Evolutionary conservation across 1,284 basidiomycete species (phyloP), one percentile per base, ranked within the genome.

Genomic region (Pseudozyma hubeiensis): DNA sequence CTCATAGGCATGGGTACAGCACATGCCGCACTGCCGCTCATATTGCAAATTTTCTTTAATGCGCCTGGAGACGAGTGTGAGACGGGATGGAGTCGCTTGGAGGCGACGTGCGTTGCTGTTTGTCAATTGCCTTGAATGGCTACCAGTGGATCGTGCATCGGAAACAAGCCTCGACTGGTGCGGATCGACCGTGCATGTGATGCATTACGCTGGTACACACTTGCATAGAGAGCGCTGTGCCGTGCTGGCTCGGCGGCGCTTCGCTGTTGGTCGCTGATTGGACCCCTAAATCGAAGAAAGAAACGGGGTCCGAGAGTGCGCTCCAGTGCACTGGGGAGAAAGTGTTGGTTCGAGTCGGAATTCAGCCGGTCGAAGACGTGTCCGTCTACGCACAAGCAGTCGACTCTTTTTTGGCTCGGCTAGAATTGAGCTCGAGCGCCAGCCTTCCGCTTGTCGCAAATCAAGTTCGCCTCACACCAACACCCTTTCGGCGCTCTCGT

Each of bases 241-340:
- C 33, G 24, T 14, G 41, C 40, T 53, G 51, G 41, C 40, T 44
- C n/a, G n/a, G 47, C n/a, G n/a, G 47, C 47, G 33, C n/a, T 49
- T 24, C 43, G 50, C 50, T 53, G 52, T 44, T 6, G 4, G 4
- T 14, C n/a, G n/a, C 17, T 53, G 33, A 53, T 44, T 53, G 52
- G 52, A 53, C 52, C 52, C 52, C 52, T 53, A 43, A 53, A 35
- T 24, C 16, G 40, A 33, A 33, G 40, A 31, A 52, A 33, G 6
- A 52, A 33, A 17, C 7, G 11, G 16, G 40, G 40, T 7, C 40
- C 13, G n/a, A n/a, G 33, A 11, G 19, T 2, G 11, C 2, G 30
- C 14, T 8, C 35, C 35, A 10, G 35, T 37, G 35, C 35, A 33
- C 13, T 29, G 45, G 45, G 7, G 11, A 47, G 16, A 51, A 40